A percentile compares a stretch with the other conserved stretches of the same genome.
phyloP scores from a whole-genome alignment of 192 early-diverging fungal genomes.

The Gamsiella multidivaricata region DNA sequence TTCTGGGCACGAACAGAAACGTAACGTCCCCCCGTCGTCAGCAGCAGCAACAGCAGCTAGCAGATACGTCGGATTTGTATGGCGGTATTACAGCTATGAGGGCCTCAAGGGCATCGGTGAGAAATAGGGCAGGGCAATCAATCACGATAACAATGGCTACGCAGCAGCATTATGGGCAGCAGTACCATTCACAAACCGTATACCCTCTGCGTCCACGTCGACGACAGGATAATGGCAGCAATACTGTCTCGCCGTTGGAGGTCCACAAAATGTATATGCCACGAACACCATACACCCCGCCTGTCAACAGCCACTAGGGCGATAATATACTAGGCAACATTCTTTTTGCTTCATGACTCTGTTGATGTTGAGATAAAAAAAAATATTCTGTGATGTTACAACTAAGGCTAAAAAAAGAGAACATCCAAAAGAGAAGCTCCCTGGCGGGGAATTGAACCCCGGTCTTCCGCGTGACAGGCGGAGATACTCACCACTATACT shows the following conservation, averaged over 20 bases:
- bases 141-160: neutral
- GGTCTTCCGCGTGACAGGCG: slow-evolving; percentile 27
- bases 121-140: neutral
- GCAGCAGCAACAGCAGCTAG: slow-evolving; percentile 5
- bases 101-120: neutral
- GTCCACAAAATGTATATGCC: slow-evolving; percentile 10
- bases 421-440: slow-evolving; percentile 12
- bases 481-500: slow-evolving; percentile 13
- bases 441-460: slow-evolving; percentile 39
- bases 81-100: neutral
- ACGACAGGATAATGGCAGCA: no score
- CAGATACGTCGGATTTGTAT: neutral
- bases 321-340: neutral
- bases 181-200: no score
- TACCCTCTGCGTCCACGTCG: no score
- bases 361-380: neutral
- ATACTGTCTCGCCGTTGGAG: neutral
- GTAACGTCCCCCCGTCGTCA: slow-evolving; percentile 13
- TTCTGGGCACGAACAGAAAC: slow-evolving; percentile 1
- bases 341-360: neutral
- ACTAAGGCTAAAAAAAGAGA: neutral
- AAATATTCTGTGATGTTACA: neutral
- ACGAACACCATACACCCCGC: slow-evolving; percentile 9
- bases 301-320: slow-evolving; percentile 17
- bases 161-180: no score